phyloP scores from a whole-genome alignment of 805 yeast species.

The Wickerhamiella alocasiicola region DNA sequence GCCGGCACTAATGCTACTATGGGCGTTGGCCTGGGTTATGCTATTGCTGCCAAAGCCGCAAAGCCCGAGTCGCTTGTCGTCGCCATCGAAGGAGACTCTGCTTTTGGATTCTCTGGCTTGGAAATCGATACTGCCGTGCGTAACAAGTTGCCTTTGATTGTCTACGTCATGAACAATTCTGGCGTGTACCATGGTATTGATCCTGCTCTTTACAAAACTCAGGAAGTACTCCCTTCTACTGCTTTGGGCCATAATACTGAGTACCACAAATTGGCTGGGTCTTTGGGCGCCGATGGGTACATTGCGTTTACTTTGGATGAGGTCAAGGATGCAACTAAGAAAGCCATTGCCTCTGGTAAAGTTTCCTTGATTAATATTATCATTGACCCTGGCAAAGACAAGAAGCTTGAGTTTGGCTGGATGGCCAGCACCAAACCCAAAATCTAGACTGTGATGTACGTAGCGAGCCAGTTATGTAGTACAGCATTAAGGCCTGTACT shows the following conservation, averaged over 20 bases:
- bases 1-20: constrained; percentile 70
- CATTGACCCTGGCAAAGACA: constrained; percentile 46
- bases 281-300: constrained; percentile 47
- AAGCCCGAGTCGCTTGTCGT: constrained; percentile 36
- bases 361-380: constrained; percentile 46
- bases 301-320: constrained; percentile 34
- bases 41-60: constrained; percentile 46
- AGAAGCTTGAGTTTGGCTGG: constrained; percentile 54
- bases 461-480: too few species aligned
- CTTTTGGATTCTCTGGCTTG: constrained; percentile 62
- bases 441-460: too few species aligned
- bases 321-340: constrained; percentile 26
- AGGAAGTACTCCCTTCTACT: constrained; percentile 40
- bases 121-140: constrained; percentile 62
- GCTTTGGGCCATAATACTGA: constrained; percentile 44
- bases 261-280: constrained; percentile 43
- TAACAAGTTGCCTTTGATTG: constrained; percentile 38
- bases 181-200: constrained; percentile 60
- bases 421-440: constrained; percentile 39
- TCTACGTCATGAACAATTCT: constrained; percentile 59
- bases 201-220: constrained; percentile 22
- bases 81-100: constrained; percentile 64
- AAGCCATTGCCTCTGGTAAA: constrained; percentile 29
- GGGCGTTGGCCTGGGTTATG: constrained; percentile 66
- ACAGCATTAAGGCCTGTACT: too few species aligned